phyloP scores from a whole-genome alignment of 768 basidiomycete genomes.

The Mycena albidolilacea region DNA sequence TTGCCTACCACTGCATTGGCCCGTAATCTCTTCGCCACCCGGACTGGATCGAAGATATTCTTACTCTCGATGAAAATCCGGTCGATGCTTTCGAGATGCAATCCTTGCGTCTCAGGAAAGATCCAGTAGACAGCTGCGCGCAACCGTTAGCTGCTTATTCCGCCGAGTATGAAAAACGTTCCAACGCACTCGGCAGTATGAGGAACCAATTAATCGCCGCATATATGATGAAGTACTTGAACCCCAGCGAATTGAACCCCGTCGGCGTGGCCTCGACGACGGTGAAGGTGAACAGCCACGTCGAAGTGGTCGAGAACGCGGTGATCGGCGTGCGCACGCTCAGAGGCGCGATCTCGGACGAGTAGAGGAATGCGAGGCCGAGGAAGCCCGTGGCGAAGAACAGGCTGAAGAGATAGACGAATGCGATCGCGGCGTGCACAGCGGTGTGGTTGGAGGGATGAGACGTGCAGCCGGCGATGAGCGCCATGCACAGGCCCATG shows the following conservation, averaged over 20 bases:
- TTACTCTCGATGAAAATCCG: conserved; percentile 39
- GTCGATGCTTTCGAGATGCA: conserved; percentile 40
- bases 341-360: conserved; percentile 37
- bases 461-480: conserved; percentile 32
- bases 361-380: conserved; percentile 41
- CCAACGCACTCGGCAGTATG: conserved; percentile 35
- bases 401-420: conserved; percentile 37
- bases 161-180: background rate
- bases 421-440: conserved; percentile 40
- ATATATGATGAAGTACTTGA: conserved; percentile 38
- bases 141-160: background rate
- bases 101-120: conserved; percentile 40
- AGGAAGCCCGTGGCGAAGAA: conserved; percentile 41
- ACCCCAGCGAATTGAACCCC: conserved; percentile 34
- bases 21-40: conserved; percentile 33
- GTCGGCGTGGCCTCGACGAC: conserved; percentile 41
- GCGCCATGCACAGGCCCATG: conserved; percentile 39
- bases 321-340: conserved; percentile 40
- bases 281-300: conserved; percentile 39
- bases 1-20: conserved; percentile 8
- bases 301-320: conserved; percentile 37
- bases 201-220: conserved; percentile 39
- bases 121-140: conserved; percentile 34
- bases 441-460: conserved; percentile 32
- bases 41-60: conserved; percentile 35